phyloP scores from a whole-genome alignment of 2,329 filamentous ascomycete species.

The Aspergillus sp. region DNA sequence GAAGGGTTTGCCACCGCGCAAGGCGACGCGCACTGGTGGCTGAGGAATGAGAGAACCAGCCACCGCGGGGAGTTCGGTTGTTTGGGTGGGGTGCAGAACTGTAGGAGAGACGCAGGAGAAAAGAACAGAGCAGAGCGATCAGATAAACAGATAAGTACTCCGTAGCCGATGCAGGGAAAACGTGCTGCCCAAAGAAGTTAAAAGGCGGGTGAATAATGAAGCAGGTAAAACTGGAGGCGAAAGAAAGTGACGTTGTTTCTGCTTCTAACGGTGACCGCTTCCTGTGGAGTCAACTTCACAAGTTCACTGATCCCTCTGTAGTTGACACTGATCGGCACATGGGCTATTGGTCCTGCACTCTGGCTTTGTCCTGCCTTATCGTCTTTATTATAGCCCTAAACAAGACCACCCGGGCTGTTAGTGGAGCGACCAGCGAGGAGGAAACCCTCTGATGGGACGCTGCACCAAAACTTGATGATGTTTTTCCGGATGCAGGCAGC shows the following conservation, averaged over 20 bases:
- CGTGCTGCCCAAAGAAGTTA: background rate
- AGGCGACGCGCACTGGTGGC: constrained; percentile 23
- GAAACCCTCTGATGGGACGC: constrained; percentile 6
- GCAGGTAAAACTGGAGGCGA: background rate
- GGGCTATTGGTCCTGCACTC: background rate
- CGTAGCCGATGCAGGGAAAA: background rate
- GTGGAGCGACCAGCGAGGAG: background rate
- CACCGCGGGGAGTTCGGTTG: constrained; percentile 18
- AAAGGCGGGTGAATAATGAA: background rate
- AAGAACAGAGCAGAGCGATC: background rate
- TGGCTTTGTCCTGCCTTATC: constrained; percentile 1
- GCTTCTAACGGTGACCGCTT: constrained; percentile 19
- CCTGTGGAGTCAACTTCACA: constrained; percentile 14
- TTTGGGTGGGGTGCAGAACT: background rate
- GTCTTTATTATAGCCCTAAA: constrained; percentile 5
- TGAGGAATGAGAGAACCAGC: constrained; percentile 18
- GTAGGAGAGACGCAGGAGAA: background rate
- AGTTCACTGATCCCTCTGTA: background rate
- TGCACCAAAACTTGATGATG: constrained; percentile 7
- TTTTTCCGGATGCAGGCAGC: constrained; percentile 15
- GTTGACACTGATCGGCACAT: constrained; percentile 1
- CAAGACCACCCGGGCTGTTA: background rate
- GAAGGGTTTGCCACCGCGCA: constrained; percentile 33
- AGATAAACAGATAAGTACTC: background rate
- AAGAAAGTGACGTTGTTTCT: background rate